phyloP scores from a whole-genome alignment of 257 asterid species.

The Leonotis leonurus region DNA sequence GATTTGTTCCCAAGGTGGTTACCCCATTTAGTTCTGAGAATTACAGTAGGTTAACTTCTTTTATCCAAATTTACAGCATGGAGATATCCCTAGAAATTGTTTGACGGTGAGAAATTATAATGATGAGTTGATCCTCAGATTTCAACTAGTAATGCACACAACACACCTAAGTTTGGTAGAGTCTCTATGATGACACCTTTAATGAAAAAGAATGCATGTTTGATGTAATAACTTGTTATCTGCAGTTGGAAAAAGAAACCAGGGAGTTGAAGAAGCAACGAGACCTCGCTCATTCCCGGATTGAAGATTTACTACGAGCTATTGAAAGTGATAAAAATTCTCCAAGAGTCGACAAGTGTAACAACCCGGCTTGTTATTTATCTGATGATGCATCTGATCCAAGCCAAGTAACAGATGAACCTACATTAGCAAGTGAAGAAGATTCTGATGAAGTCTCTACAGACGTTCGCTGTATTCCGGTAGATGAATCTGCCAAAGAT shows the following conservation, averaged over 20 bases:
- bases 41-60: neutral
- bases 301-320: conserved; percentile 46
- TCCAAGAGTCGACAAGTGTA: conserved; percentile 10
- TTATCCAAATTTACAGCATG: neutral
- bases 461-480: conserved; percentile 66
- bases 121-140: neutral
- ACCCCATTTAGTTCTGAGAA: neutral
- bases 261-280: conserved; percentile 68
- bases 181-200: neutral
- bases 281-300: conserved; percentile 71
- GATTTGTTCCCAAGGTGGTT: neutral
- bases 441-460: conserved; percentile 55
- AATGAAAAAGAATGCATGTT: conserved; percentile 4
- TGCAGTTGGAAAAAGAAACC: conserved; percentile 91
- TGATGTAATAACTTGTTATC: conserved; percentile 10
- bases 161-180: neutral
- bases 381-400: conserved; percentile 37
- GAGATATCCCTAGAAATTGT: neutral
- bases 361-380: conserved; percentile 23
- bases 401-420: conserved; percentile 26
- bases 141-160: neutral
- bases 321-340: conserved; percentile 37
- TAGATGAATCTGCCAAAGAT: conserved; percentile 32
- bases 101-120: conserved; percentile 4
- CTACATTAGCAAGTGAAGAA: conserved; percentile 29